Percentiles rank a stretch among this genome's conserved stretches.
Conservation (phyloP, 768 basidiomycete species). For the Steccherinum ochraceum region DNA sequence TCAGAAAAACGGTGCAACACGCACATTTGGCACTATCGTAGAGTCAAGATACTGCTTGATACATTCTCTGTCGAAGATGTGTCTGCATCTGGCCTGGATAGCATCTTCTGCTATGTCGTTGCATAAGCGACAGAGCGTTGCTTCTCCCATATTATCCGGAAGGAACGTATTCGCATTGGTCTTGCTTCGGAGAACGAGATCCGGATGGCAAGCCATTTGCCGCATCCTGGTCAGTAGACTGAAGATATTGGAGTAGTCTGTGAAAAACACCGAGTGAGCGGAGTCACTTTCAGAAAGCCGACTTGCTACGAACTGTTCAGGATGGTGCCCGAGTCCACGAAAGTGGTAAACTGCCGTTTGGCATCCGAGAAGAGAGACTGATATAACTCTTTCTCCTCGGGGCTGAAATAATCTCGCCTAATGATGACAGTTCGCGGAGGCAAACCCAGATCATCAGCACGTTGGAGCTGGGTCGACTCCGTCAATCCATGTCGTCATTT, state of each 20-base stretch:
- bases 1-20: slow-evolving; percentile 18
- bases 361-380: slow-evolving; percentile 88
- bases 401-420: slow-evolving; percentile 87
- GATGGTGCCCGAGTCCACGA: slow-evolving; percentile 83
- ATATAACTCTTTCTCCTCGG: slow-evolving; percentile 95
- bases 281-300: background rate
- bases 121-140: slow-evolving; percentile 89
- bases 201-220: slow-evolving; percentile 93
- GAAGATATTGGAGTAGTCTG: slow-evolving; percentile 89
- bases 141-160: slow-evolving; percentile 59
- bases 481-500: slow-evolving; percentile 9
- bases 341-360: slow-evolving; percentile 87
- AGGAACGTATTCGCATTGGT: slow-evolving; percentile 60
- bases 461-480: slow-evolving; percentile 85
- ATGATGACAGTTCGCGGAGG: slow-evolving; percentile 90
- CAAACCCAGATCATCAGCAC: slow-evolving; percentile 92
- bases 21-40: slow-evolving; percentile 55
- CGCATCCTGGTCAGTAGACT: slow-evolving; percentile 92
- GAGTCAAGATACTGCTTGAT: slow-evolving; percentile 88
- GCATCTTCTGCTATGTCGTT: slow-evolving; percentile 97
- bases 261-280: too few species aligned
- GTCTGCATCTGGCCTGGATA: slow-evolving; percentile 87
- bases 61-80: slow-evolving; percentile 95
- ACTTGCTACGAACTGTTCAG: slow-evolving; percentile 68
- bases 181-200: slow-evolving; percentile 86